Evolutionary conservation across 352 stramenopile genomes (phyloP), one percentile per base, ranked within the genome.

Genomic region (Globisporangium orthogonon): DNA sequence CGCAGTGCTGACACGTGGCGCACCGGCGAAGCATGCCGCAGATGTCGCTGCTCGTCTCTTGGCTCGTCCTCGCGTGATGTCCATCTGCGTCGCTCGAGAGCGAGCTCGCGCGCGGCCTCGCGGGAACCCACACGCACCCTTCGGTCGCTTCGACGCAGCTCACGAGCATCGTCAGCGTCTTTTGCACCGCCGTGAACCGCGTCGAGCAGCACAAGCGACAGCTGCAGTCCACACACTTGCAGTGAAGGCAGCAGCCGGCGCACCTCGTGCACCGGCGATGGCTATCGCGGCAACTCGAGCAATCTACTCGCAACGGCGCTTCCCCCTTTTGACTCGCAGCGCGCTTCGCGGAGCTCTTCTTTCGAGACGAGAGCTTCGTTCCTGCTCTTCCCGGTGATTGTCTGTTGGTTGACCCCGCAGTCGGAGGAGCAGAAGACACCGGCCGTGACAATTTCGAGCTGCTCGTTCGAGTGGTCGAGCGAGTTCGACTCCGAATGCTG

Each of bases 141-240:
- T 87, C 76, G 0, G 70, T 78, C 6, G 63, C 66, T 46, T 91
- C 81, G 28, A 91, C 76, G 5, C 69, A 59, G 35, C 78, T 65
- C 51, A 91, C 58, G 41, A 91, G 69, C 30, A 84, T 58, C 5
- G 50, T 54, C 53, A 91, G 62, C 2, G 75, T 76, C 59, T 87
- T 88, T 54, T 88, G 78, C 14, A 89, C 78, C 0, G 69, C 74
- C 0, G 71, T 57, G 33, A 71, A 65, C 4, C 73, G 71, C 31
- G 74, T 83, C 5, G 76, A 85, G 48, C 76, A 81, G 66, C 82
- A 91, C 73, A 89, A 82, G n/a, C 78, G 73, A 40, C 82, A 91
- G 11, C 73, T 72, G 53, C 82, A 91, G 35, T 69, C 74, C 39
- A 87, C 63, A 61, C 82, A 91, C 15, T 82, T 70, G 18, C 82